Percentiles rank a stretch among this genome's conserved stretches.
Evolutionary conservation across 2,329 filamentous ascomycete species (phyloP).

Genomic region (Colletotrichum costaricense): DNA sequence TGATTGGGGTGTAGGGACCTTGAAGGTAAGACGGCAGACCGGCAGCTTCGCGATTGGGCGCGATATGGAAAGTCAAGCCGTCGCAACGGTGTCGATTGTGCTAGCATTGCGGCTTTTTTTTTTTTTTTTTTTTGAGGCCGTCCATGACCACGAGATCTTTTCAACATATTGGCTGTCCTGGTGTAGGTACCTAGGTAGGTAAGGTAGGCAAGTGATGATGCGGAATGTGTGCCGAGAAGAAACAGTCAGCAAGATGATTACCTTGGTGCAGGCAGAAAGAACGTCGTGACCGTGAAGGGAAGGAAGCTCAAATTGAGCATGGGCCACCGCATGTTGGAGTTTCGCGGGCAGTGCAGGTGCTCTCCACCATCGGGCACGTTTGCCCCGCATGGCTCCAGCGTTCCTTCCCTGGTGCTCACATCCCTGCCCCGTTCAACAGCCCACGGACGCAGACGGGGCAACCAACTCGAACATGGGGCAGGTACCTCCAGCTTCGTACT

Average conservation of each 20-base stretch:
- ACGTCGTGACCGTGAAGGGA: background rate
- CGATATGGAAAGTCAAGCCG: slow-evolving; percentile 13
- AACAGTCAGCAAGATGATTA: background rate
- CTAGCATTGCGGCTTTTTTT: background rate
- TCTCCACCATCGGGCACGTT: slow-evolving; percentile 27
- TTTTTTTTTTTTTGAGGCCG: slow-evolving; percentile 18
- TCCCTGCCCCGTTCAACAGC: slow-evolving; percentile 12
- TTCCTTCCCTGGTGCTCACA: background rate
- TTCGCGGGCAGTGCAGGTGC: slow-evolving; percentile 4
- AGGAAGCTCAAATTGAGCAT: slow-evolving; percentile 1
- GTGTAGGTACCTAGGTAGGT: background rate
- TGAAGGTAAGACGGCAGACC: background rate
- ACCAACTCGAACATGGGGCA: background rate
- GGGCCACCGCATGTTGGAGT: slow-evolving; percentile 4
- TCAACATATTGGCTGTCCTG: background rate
- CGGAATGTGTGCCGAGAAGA: background rate
- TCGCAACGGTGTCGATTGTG: slow-evolving; percentile 3
- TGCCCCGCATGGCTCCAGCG: slow-evolving; percentile 16
- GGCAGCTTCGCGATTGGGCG: slow-evolving; percentile 9
- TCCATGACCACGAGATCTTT: slow-evolving; percentile 10
- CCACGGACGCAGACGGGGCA: background rate
- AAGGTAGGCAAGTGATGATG: background rate
- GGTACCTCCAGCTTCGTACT: background rate
- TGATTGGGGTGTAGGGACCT: background rate
- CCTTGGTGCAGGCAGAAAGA: background rate